These are phyloP conservation scores for Paramecium sexaurelia DNA, from an alignment of 73 alveolate species.

Conservation along the genomic window DNA sequence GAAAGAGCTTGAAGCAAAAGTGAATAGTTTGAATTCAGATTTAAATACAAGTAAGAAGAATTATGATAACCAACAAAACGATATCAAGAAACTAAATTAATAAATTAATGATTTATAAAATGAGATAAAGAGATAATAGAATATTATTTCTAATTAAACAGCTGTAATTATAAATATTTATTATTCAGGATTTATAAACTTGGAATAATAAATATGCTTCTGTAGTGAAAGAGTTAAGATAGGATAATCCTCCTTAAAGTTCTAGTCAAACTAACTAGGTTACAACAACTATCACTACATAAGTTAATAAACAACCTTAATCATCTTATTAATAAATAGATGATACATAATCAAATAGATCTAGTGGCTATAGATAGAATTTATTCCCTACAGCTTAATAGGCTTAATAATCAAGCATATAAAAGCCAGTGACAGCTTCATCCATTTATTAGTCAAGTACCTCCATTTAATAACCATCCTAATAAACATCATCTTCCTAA, in stretches of 20 bases:
- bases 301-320: not conserved
- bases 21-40: not conserved
- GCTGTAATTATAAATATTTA: not conserved
- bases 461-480: not conserved
- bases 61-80: not conserved
- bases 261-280: not conserved
- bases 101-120: slow-evolving; percentile 4
- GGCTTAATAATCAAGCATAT: not conserved
- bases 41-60: slow-evolving; percentile 5
- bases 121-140: not conserved
- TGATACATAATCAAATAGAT: not conserved
- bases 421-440: slow-evolving; percentile 40
- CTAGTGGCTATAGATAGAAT: slow-evolving; percentile 12
- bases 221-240: not conserved
- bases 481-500: slow-evolving; percentile 30
- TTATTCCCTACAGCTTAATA: slow-evolving; percentile 8
- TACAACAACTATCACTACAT: not conserved
- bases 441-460: not conserved
- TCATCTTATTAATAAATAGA: not conserved
- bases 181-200: not conserved
- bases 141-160: not conserved
- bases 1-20: slow-evolving; percentile 24
- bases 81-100: not conserved
- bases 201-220: not conserved
- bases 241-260: not conserved